Evolutionary conservation across 2,329 filamentous ascomycete species (phyloP).

Genomic region (Pezicula radicicola): DNA sequence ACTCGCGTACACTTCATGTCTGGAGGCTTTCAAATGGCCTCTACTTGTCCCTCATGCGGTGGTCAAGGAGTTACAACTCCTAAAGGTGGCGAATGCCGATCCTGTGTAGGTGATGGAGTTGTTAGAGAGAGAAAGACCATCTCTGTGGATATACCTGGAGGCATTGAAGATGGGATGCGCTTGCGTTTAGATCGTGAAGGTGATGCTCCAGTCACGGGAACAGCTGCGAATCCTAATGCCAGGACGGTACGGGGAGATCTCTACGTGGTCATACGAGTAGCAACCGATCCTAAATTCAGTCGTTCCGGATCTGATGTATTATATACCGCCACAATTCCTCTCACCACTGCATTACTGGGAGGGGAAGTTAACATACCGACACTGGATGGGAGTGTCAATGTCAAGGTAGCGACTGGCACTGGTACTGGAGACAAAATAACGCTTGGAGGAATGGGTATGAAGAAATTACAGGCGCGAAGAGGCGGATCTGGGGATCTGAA

Average conservation of each 20-base stretch:
- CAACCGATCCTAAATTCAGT: slow-evolving; percentile 86
- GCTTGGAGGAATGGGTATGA: slow-evolving; percentile 90
- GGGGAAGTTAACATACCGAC: slow-evolving; percentile 89
- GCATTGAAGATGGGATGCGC: slow-evolving; percentile 95
- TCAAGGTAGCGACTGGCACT: slow-evolving; percentile 89
- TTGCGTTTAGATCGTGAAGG: slow-evolving; percentile 82
- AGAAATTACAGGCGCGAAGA: slow-evolving; percentile 68
- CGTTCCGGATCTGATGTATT: slow-evolving; percentile 86
- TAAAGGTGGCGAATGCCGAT: slow-evolving; percentile 74
- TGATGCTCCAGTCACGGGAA: slow-evolving; percentile 78
- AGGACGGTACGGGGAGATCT: slow-evolving; percentile 79
- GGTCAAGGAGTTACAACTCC: slow-evolving; percentile 77
- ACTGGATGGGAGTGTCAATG: slow-evolving; percentile 82
- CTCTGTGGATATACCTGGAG: slow-evolving; percentile 86
- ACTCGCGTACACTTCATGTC: slow-evolving; percentile 85
- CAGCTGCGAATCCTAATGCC: slow-evolving; percentile 58
- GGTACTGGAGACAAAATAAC: slow-evolving; percentile 91
- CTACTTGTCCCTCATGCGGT: slow-evolving; percentile 78
- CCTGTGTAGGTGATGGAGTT: slow-evolving; percentile 81
- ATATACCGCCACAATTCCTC: slow-evolving; percentile 85
- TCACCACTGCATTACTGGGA: slow-evolving; percentile 90
- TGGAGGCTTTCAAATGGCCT: slow-evolving; percentile 94
- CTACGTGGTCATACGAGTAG: slow-evolving; percentile 85
- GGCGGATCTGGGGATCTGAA: slow-evolving; percentile 75
- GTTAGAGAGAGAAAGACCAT: slow-evolving; percentile 80